Percentiles rank a stretch among this genome's conserved stretches.
Evolutionary conservation across 2,329 filamentous ascomycete species (phyloP).

Genomic region (Colletotrichum tanaceti): DNA sequence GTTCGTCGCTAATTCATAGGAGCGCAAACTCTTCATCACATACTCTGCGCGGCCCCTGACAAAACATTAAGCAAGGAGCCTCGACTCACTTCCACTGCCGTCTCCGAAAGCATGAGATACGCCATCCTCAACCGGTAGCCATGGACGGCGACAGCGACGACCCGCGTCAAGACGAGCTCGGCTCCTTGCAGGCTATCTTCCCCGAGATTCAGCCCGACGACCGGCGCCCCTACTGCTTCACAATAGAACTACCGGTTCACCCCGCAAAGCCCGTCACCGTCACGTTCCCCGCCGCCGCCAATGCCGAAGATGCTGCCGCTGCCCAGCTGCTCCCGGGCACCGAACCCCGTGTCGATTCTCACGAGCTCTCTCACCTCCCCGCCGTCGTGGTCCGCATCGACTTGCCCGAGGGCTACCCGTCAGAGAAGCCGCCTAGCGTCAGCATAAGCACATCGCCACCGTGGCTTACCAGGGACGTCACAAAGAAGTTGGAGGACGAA

Average conservation of each 20-base stretch:
- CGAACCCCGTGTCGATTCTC: slow-evolving; percentile 54
- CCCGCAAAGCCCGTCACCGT: slow-evolving; percentile 67
- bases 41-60: not conserved
- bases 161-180: slow-evolving; percentile 68
- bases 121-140: slow-evolving; percentile 31
- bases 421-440: slow-evolving; percentile 61
- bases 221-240: slow-evolving; percentile 60
- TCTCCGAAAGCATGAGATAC: slow-evolving; percentile 32
- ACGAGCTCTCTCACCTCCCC: slow-evolving; percentile 68
- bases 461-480: slow-evolving; percentile 65
- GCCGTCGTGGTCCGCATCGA: slow-evolving; percentile 64
- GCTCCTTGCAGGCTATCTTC: slow-evolving; percentile 72
- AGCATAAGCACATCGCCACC: slow-evolving; percentile 64
- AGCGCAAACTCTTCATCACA: not conserved
- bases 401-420: slow-evolving; percentile 70
- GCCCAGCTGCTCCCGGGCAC: slow-evolving; percentile 33
- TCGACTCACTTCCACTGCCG: not conserved
- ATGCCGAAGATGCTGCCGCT: slow-evolving; percentile 34
- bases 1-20: slow-evolving; percentile 19
- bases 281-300: slow-evolving; percentile 62
- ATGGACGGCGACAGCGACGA: slow-evolving; percentile 60
- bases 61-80: not conserved
- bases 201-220: slow-evolving; percentile 68
- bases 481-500: slow-evolving; percentile 63
- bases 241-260: slow-evolving; percentile 68